These are phyloP conservation scores for Sporothrix dimorphospora DNA, from an alignment of 2,329 filamentous ascomycete species.

Conservation along the genomic window DNA sequence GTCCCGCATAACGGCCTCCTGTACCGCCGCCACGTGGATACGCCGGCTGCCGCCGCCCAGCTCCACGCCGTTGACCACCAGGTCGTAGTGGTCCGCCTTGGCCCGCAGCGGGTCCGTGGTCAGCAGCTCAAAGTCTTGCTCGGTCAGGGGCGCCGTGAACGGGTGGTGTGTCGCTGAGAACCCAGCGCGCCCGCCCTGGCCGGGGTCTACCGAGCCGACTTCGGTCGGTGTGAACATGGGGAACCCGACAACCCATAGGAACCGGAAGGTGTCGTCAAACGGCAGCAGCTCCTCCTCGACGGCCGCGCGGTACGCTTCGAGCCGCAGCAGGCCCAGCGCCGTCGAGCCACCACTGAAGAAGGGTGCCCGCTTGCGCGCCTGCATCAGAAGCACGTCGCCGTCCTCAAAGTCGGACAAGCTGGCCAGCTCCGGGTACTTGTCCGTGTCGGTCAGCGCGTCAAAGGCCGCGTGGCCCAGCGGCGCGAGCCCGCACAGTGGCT, in stretches of 20 bases:
- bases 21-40: constrained; percentile 82
- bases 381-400: constrained; percentile 80
- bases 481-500: constrained; percentile 76
- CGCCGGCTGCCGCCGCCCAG: constrained; percentile 90
- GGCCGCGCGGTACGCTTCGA: constrained; percentile 68
- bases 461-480: constrained; percentile 75
- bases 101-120: constrained; percentile 71
- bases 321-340: constrained; percentile 71
- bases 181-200: constrained; percentile 79
- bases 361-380: constrained; percentile 70
- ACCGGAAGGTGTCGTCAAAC: constrained; percentile 58
- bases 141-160: constrained; percentile 82
- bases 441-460: constrained; percentile 48
- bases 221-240: constrained; percentile 78
- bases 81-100: constrained; percentile 88
- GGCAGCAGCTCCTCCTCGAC: constrained; percentile 63
- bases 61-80: constrained; percentile 94
- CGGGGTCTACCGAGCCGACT: constrained; percentile 65
- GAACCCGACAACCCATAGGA: constrained; percentile 88
- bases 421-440: constrained; percentile 38
- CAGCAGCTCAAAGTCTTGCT: constrained; percentile 73
- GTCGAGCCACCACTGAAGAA: constrained; percentile 74
- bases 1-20: constrained; percentile 82
- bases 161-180: constrained; percentile 91
- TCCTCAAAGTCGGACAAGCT: constrained; percentile 54